A percentile compares a stretch with the other conserved stretches of the same genome.
Conservation (phyloP, 2,329 filamentous ascomycete species). For the Aspergillus sp. region DNA sequence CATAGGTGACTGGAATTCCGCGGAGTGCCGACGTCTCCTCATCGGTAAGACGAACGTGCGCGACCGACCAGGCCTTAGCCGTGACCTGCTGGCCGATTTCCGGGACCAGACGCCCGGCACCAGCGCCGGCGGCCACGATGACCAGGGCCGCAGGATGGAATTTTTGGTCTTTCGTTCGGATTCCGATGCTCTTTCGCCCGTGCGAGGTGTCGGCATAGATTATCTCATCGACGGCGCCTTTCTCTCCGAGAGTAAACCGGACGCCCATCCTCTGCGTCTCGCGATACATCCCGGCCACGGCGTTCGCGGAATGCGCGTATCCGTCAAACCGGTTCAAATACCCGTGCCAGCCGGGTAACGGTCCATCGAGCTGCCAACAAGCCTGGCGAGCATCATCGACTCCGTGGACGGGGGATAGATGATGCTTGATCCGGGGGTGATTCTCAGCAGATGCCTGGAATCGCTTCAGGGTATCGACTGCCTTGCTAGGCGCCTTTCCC, state of each 20-base stretch:
- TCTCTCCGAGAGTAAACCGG: constrained; percentile 36
- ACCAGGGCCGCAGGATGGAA: constrained; percentile 32
- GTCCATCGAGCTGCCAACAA: constrained; percentile 42
- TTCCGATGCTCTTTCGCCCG: constrained; percentile 18
- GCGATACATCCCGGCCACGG: constrained; percentile 40
- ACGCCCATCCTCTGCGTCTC: constrained; percentile 34
- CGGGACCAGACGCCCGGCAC: constrained; percentile 40
- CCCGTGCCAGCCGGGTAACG: constrained; percentile 46
- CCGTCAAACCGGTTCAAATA: constrained; percentile 51
- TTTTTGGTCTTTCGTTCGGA: constrained; percentile 32
- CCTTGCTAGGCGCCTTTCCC: constrained; percentile 39
- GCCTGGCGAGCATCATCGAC: constrained; percentile 33
- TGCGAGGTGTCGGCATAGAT: constrained; percentile 22
- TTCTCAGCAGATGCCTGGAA: constrained; percentile 31
- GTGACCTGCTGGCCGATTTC: constrained; percentile 42
- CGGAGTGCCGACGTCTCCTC: constrained; percentile 46
- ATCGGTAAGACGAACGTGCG: constrained; percentile 49
- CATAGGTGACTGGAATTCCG: constrained; percentile 52
- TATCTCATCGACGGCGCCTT: constrained; percentile 33
- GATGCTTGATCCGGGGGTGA: constrained; percentile 26
- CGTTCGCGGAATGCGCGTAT: constrained; percentile 48
- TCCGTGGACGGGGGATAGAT: constrained; percentile 31
- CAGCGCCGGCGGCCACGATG: constrained; percentile 46
- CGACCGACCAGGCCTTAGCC: constrained; percentile 51
- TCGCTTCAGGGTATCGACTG: constrained; percentile 37